These are phyloP conservation scores for Candida sithepensis DNA, from an alignment of 805 yeast genomes.

Conservation along the genomic window DNA sequence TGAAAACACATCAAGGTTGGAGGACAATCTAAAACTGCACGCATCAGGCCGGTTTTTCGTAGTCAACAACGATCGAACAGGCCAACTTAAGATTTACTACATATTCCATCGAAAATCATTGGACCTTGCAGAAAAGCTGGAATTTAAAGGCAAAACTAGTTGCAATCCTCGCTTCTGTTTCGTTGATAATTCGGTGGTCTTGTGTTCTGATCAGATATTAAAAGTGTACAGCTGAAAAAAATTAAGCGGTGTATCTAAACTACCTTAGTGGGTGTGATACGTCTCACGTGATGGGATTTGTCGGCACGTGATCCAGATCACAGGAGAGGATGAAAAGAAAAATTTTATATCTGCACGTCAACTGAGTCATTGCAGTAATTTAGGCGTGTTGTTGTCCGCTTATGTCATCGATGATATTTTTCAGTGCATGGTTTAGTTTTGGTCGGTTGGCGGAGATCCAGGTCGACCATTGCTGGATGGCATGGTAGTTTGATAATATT, in stretches of 20 bases:
- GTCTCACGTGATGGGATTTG: not conserved
- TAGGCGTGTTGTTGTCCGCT: not conserved
- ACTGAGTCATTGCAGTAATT: not conserved
- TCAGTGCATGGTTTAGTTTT: not conserved
- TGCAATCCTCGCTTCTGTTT: constrained; percentile 11
- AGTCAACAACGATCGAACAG: constrained; percentile 7
- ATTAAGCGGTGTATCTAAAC: too few relatives aligned
- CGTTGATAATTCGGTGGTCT: constrained; percentile 1
- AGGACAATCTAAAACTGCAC: constrained; percentile 13
- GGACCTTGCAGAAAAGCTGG: not conserved
- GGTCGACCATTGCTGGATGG: too few relatives aligned
- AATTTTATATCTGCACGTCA: not conserved
- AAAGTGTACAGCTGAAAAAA: not conserved
- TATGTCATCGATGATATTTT: not conserved
- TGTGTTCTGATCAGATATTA: not conserved
- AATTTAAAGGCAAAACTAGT: not conserved
- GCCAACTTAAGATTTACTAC: constrained; percentile 11
- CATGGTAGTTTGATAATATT: not conserved
- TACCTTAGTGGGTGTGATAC: too few relatives aligned
- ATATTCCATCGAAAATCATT: constrained; percentile 10
- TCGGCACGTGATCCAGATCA: not conserved
- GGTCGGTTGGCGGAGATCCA: not conserved
- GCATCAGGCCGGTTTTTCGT: constrained; percentile 8
- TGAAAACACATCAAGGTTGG: constrained; percentile 6
- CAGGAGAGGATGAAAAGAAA: too few relatives aligned